Base-by-base conservation (phyloP, 2,329 filamentous ascomycete genomes). In the Alternaria sp. region DNA sequence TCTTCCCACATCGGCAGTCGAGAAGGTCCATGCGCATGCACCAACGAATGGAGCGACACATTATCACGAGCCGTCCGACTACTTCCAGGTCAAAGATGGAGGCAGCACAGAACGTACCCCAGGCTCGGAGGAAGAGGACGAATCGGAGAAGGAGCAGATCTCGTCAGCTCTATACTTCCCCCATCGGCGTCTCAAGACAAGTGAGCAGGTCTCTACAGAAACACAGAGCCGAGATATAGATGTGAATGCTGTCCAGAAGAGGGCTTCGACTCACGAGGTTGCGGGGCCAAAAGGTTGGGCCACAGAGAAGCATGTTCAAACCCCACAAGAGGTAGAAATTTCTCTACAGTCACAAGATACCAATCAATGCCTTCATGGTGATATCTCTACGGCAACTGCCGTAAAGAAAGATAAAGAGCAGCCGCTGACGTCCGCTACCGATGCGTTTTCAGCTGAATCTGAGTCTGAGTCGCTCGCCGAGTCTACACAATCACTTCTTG, bases 111-210 rank as follows among this genome's bases (percentile, higher is more conserved):
- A 71, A 26, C 70, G 45, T 17, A 72, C 73, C 11, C 71, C 67
- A 31, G 66, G 62, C 24, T 77, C 74, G n/a, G 84, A 83, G 33
- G 84, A 85, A 46, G 68, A 71, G 10, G 68, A 71, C n/a, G 84
- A 86, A 33, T 93, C 90, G 13, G 89, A 91, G 57, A 88, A 91
- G 73, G 91, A 95, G 75, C 91, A 94, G 76, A 93, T 95, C 62
- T 92, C 90, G n/a, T 94, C 90, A 31, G 91, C 91, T 24, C 83
- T 93, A 39, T 95, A 95, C 73, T 83, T 93, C 46, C 91, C 91
- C 40, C 91, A 94, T 79, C 88, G 91, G 68, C 82, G 84, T 59
- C 73, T 83, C 44, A 77, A 73, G 54, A 64, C 77, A 28, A 71
- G 79, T 9, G 79, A 82, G 41, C 77, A 78, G 48, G 59, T 60